Evolutionary conservation across 139 green algal genomes (phyloP).

Genomic region (Dunaliella primolecta): DNA sequence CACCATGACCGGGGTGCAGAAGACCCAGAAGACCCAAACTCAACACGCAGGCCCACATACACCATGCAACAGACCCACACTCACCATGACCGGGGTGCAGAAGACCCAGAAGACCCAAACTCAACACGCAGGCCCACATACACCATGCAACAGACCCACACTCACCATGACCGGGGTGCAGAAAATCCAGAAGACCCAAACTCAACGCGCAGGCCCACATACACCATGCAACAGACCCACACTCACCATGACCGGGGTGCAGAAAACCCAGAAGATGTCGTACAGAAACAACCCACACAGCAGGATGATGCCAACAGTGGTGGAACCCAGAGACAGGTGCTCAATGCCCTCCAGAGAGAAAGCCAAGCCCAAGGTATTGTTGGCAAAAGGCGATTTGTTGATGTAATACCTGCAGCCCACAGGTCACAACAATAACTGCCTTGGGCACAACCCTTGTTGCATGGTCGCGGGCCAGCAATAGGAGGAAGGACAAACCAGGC

Average conservation of each 20-base stretch:
- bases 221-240: too few relatives aligned
- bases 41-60: too few relatives aligned
- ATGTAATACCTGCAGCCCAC: slow-evolving; percentile 70
- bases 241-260: slow-evolving; percentile 92
- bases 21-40: slow-evolving; percentile 99
- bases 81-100: slow-evolving; percentile 96
- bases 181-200: slow-evolving; percentile 99
- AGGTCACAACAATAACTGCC: too few relatives aligned
- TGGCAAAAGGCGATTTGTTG: slow-evolving; percentile 93
- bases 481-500: too few relatives aligned
- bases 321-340: slow-evolving; percentile 83
- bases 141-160: too few relatives aligned
- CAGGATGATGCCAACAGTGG: slow-evolving; percentile 81
- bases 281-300: slow-evolving; percentile 92
- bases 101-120: slow-evolving; percentile 99
- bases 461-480: too few relatives aligned
- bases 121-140: too few relatives aligned
- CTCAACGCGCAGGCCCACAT: too few relatives aligned
- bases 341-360: slow-evolving; percentile 96
- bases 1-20: slow-evolving; percentile 98
- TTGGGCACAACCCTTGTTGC: too few relatives aligned
- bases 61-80: too few relatives aligned
- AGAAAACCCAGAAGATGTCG: slow-evolving; percentile 99
- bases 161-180: slow-evolving; percentile 95
- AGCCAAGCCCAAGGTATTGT: slow-evolving; percentile 92